Evolutionary conservation across 495 filamentous ascomycete species (phyloP).

Genomic region (Penicillium odoratum): DNA sequence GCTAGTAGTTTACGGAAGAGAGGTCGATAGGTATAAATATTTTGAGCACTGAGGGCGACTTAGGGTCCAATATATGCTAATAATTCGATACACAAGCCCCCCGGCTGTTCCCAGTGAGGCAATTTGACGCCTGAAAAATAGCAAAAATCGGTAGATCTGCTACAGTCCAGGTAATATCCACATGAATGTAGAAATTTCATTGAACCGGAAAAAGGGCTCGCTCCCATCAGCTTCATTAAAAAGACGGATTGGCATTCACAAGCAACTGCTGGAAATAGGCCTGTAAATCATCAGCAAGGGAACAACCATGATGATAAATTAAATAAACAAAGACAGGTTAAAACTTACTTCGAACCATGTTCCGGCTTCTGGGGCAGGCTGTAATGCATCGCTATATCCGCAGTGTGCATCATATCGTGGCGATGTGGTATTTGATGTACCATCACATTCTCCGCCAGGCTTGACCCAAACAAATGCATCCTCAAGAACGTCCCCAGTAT

Average conservation of each 20-base stretch:
- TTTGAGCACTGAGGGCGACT: too few relatives aligned
- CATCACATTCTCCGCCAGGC: constrained; percentile 81
- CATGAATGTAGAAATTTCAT: too few relatives aligned
- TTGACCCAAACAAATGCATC: constrained; percentile 84
- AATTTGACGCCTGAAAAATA: too few relatives aligned
- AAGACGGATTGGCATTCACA: constrained; percentile 19
- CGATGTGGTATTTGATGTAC: constrained; percentile 60
- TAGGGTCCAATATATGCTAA: too few relatives aligned
- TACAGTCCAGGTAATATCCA: too few relatives aligned
- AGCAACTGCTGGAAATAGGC: constrained; percentile 27
- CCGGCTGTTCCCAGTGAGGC: too few relatives aligned
- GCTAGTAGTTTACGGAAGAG: too few relatives aligned
- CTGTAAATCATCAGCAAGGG: constrained; percentile 8
- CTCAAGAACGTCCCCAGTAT: constrained; percentile 59
- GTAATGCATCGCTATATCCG: constrained; percentile 53
- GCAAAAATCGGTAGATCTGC: too few relatives aligned
- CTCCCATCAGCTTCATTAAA: constrained; percentile 2
- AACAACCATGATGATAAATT: neutral
- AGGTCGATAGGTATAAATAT: too few relatives aligned
- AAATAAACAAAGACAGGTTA: neutral
- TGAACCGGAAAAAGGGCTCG: neutral
- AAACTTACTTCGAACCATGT: constrained; percentile 58
- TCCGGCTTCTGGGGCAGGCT: constrained; percentile 77
- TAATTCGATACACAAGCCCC: too few relatives aligned
- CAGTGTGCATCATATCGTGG: constrained; percentile 72